A percentile compares a stretch with the other conserved stretches of the same genome.
Evolutionary conservation across 257 asterid genomes (phyloP).

Genomic region (Apocynum venetum): DNA sequence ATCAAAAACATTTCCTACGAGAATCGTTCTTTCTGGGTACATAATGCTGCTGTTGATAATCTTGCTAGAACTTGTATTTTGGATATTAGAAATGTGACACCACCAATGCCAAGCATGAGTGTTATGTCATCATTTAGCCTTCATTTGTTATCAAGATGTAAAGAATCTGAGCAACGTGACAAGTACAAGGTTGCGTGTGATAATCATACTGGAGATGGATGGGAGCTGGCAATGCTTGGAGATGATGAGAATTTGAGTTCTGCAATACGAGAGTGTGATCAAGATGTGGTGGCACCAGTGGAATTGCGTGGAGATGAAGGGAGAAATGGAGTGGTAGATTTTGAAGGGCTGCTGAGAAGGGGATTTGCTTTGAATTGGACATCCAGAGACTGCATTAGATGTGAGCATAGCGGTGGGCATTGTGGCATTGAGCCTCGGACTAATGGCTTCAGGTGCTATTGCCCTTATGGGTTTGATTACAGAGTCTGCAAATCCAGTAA

Average conservation of each 20-base stretch:
- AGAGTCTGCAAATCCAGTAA: too few species aligned
- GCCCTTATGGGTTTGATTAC: conserved; percentile 54
- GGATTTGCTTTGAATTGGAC: conserved; percentile 56
- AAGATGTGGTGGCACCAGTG: conserved; percentile 42
- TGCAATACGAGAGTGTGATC: conserved; percentile 30
- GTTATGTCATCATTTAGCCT: conserved; percentile 7
- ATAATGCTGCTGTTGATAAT: conserved; percentile 22
- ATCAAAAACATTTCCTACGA: conserved; percentile 35
- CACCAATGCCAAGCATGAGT: not conserved
- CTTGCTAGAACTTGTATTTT: conserved; percentile 24
- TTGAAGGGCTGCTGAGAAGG: conserved; percentile 32
- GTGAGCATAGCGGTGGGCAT: conserved; percentile 8
- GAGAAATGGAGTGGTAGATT: conserved; percentile 2
- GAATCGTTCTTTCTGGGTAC: conserved; percentile 17
- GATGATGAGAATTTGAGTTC: conserved; percentile 17
- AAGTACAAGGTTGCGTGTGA: conserved; percentile 21
- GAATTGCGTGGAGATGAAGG: conserved; percentile 24
- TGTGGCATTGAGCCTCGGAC: conserved; percentile 12
- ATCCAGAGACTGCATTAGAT: conserved; percentile 16
- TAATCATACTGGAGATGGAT: not conserved
- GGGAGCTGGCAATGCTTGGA: conserved; percentile 35
- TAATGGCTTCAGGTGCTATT: conserved; percentile 41
- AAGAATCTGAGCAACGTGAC: not conserved
- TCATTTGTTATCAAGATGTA: conserved; percentile 44
- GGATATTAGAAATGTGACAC: conserved; percentile 28